Percentiles rank a stretch among this genome's conserved stretches.
Evolutionary conservation across 2,329 filamentous ascomycete genomes (phyloP).

Genomic region (Aaosphaeria pasadenensis): DNA sequence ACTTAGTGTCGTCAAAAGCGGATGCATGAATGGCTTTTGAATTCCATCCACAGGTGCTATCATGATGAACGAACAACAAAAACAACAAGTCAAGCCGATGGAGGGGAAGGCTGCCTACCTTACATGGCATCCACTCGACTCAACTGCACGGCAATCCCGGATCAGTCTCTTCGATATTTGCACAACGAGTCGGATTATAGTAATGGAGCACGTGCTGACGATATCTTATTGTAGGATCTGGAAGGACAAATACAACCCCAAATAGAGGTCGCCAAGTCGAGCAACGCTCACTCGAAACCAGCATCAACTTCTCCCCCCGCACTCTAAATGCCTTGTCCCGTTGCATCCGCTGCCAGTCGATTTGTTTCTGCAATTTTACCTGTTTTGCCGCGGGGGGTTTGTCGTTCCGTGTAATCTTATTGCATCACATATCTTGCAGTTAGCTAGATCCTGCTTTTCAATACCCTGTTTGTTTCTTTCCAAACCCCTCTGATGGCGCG

Average conservation of each 20-base stretch:
- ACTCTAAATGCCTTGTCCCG: neutral
- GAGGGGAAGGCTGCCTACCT: too few relatives aligned
- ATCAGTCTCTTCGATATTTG: neutral
- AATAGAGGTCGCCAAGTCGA: conserved; percentile 24
- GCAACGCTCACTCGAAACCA: neutral
- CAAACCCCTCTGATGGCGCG: too few relatives aligned
- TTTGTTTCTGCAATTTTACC: neutral
- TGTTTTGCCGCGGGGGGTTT: neutral
- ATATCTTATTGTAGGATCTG: conserved; percentile 71
- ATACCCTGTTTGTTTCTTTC: too few relatives aligned
- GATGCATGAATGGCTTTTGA: too few relatives aligned
- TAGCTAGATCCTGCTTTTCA: neutral
- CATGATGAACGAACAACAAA: too few relatives aligned
- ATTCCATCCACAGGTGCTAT: too few relatives aligned
- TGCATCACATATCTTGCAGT: neutral
- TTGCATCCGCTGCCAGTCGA: neutral
- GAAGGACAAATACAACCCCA: conserved; percentile 87
- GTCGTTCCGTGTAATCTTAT: neutral
- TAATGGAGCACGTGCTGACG: conserved; percentile 26
- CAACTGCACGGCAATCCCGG: too few relatives aligned
- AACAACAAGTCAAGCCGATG: too few relatives aligned
- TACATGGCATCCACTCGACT: too few relatives aligned
- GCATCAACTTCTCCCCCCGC: neutral
- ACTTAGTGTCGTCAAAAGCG: too few relatives aligned
- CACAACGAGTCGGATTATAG: conserved; percentile 4